Evolutionary conservation across 306 rosid genomes (phyloP), one percentile per base, ranked within the genome.

Genomic region (Canavalia ensiformis): DNA sequence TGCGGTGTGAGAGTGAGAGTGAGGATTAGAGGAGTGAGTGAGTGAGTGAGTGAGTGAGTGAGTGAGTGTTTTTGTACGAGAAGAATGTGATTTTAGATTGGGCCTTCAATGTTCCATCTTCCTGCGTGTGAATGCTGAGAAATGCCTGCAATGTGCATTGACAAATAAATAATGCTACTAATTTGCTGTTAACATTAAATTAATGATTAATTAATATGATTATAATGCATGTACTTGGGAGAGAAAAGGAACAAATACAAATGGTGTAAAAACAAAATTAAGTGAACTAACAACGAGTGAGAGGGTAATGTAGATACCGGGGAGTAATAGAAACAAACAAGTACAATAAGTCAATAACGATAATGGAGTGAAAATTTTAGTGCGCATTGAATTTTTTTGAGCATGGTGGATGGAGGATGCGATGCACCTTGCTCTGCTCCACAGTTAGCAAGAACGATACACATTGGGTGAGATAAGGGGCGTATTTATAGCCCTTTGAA

Each of bases 31-130:
- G 2, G 72, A 5, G 68, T 5, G 66, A 11, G 45, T 18, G 25
- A 3, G 46, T 18, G 72, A 5, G 68, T 5, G 66, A 3, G 46
- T 11, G 12, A 11, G 45, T 18, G 25, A 3, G 46, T 18, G 72
- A 5, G 68, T 5, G 66, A 3, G 46, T 11, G 12, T 44, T 56
- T 31, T 44, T 18, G 50, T 41, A 1, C 34, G 54, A 18, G 71
- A 11, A 69, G 72, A 59, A 44, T 60, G 49, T 63, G 87, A 59
- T 68, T 86, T 30, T 44, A 49, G 60, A 66, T 77, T 81, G 65
- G 83, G 87, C 74, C 57, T 86, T 75, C 79, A 83, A 72, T 80
- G 45, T 72, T 52, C 63, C 73, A 76, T 80, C 55, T 31, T 55
- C 50, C 6, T 3, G 8, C 34, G 52, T 80, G 84, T 79, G 87